Evolutionary conservation across 257 asterid genomes (phyloP).

Genomic region (Pogostemon cablin): DNA sequence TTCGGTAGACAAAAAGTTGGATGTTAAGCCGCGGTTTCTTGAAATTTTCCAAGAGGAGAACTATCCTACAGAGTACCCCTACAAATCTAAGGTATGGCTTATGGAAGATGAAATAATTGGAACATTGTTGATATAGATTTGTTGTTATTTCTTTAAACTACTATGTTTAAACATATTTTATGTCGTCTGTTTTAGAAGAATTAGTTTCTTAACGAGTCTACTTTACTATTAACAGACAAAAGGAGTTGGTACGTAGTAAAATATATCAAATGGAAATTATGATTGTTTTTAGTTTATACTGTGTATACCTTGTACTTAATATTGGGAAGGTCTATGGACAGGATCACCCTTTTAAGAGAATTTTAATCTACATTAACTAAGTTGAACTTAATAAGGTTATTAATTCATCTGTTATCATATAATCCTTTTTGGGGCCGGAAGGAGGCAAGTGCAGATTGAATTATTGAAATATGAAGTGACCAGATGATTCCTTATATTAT

Average conservation of each 20-base stretch:
- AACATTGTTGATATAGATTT: conserved; percentile 21
- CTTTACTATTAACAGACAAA: conserved; percentile 12
- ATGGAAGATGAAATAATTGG: conserved; percentile 15
- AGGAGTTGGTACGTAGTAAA: conserved; percentile 23
- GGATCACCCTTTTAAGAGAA: conserved; percentile 4
- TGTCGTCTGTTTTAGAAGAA: not conserved
- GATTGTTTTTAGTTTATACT: conserved; percentile 10
- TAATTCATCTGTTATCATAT: not conserved
- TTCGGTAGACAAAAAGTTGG: conserved; percentile 97
- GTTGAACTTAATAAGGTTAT: conserved; percentile 15
- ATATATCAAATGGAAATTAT: conserved; percentile 20
- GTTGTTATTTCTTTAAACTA: conserved; percentile 7
- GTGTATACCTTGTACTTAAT: conserved; percentile 5
- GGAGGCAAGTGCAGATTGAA: not conserved
- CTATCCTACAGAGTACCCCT: conserved; percentile 79
- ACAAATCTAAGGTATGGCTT: conserved; percentile 81
- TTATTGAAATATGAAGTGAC: not conserved
- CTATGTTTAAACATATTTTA: not conserved
- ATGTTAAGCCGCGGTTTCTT: conserved; percentile 91
- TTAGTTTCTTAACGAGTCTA: conserved; percentile 12
- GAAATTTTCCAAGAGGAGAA: conserved; percentile 90
- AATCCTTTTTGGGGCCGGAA: not conserved
- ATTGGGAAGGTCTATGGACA: not conserved
- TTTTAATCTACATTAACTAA: not conserved
- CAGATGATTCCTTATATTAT: not conserved